These are phyloP conservation scores for Chaetomiaceae sp. DNA, from an alignment of 2,329 filamentous ascomycete genomes.

Conservation along the genomic window DNA sequence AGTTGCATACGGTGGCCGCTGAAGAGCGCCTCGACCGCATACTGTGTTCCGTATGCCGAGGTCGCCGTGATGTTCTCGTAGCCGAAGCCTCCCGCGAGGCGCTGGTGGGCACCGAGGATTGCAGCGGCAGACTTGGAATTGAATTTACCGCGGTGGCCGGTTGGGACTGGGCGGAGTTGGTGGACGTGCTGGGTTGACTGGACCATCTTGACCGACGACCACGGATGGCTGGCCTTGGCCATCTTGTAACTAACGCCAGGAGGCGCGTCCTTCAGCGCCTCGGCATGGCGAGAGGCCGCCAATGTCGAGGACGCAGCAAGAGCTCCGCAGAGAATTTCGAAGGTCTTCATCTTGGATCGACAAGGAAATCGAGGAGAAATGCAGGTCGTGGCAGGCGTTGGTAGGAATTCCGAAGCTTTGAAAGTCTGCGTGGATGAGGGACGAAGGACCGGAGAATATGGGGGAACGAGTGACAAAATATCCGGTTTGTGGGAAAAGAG, in stretches of 20 bases:
- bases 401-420: too few species aligned
- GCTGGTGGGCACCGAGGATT: slow-evolving; percentile 28
- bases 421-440: too few species aligned
- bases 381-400: too few species aligned
- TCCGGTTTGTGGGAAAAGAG: too few species aligned
- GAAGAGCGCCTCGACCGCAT: slow-evolving; percentile 27
- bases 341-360: too few species aligned
- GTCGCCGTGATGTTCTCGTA: slow-evolving; percentile 32
- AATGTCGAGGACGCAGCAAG: slow-evolving; percentile 9
- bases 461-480: too few species aligned
- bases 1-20: slow-evolving; percentile 27
- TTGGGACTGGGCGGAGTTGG: slow-evolving; percentile 12
- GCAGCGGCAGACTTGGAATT: slow-evolving; percentile 26
- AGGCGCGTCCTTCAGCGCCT: slow-evolving; percentile 15
- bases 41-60: slow-evolving; percentile 29
- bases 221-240: slow-evolving; percentile 12
- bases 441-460: too few species aligned
- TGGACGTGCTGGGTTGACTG: slow-evolving; percentile 14
- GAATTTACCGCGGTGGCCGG: slow-evolving; percentile 1
- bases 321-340: neutral
- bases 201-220: slow-evolving; percentile 1
- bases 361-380: too few species aligned
- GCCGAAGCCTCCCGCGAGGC: slow-evolving; percentile 21
- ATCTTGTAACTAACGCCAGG: slow-evolving; percentile 20
- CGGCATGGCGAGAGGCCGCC: slow-evolving; percentile 8